These are phyloP conservation scores for Ogataea hybrid DNA, from an alignment of 1,139 yeast genomes.

Conservation along the genomic window DNA sequence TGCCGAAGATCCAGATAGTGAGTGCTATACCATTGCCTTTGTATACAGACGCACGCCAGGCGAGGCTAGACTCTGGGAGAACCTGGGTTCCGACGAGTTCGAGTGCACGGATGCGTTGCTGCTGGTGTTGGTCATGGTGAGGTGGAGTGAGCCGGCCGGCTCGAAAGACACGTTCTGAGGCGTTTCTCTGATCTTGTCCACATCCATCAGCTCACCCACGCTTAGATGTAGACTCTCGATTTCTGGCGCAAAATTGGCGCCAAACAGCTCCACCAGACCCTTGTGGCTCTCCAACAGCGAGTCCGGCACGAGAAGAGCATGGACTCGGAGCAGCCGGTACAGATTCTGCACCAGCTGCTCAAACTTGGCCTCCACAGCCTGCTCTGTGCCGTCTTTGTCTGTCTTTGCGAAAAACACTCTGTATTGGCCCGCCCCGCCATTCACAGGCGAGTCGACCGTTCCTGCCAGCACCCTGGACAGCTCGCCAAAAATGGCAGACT, in stretches of 20 bases:
- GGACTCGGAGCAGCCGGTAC: conserved; percentile 65
- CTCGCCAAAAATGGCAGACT: conserved; percentile 55
- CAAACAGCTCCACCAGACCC: conserved; percentile 60
- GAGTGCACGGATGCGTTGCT: conserved; percentile 17
- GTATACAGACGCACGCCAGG: conserved; percentile 4
- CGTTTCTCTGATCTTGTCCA: conserved; percentile 15
- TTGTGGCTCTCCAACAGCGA: conserved; percentile 62
- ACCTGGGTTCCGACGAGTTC: conserved; percentile 16
- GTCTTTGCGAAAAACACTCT: conserved; percentile 54
- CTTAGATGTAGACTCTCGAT: conserved; percentile 37
- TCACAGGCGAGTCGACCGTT: conserved; percentile 89
- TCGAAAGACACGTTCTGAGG: conserved; percentile 4
- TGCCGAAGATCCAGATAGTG: conserved; percentile 1
- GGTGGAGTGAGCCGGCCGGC: neutral
- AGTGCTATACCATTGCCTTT: conserved; percentile 1
- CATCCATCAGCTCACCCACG: conserved; percentile 13
- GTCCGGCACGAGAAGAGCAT: conserved; percentile 63
- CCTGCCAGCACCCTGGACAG: conserved; percentile 80
- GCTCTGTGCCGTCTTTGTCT: conserved; percentile 38
- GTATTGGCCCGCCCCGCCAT: conserved; percentile 89
- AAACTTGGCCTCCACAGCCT: conserved; percentile 59
- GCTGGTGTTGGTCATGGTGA: conserved; percentile 6
- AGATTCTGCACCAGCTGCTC: conserved; percentile 67
- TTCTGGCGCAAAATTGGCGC: conserved; percentile 68
- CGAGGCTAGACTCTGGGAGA: conserved; percentile 11